Percentiles rank a stretch among this genome's conserved stretches.
Conservation (phyloP, 345 rosid genomes). For the Brassica cretica region DNA sequence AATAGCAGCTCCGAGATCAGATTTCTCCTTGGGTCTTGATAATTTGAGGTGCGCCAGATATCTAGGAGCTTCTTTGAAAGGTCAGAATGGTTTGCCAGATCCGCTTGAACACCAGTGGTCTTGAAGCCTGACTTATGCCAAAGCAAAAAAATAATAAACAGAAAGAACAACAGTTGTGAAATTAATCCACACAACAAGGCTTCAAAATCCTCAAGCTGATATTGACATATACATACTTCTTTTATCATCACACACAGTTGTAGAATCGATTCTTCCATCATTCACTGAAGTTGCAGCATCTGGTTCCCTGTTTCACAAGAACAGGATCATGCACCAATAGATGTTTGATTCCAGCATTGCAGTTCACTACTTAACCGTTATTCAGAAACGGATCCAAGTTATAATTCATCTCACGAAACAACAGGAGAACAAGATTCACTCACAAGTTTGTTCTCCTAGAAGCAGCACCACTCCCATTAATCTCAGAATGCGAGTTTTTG, state of each 20-base stretch:
- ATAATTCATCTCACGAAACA: not conserved
- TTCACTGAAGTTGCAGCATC: slow-evolving; percentile 28
- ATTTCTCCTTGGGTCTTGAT: slow-evolving; percentile 48
- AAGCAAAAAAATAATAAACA: not conserved
- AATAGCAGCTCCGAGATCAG: slow-evolving; percentile 59
- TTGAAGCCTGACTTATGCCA: slow-evolving; percentile 51
- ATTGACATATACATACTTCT: slow-evolving; percentile 29
- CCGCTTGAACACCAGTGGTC: slow-evolving; percentile 72
- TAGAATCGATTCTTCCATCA: slow-evolving; percentile 35
- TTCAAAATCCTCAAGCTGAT: not conserved
- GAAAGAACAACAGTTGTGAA: not conserved
- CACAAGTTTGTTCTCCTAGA: slow-evolving; percentile 36
- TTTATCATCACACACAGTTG: slow-evolving; percentile 32
- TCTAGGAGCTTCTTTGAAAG: slow-evolving; percentile 57
- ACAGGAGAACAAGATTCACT: slow-evolving; percentile 33
- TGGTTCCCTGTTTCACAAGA: slow-evolving; percentile 44
- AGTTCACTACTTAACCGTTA: not conserved
- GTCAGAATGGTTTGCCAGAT: slow-evolving; percentile 34
- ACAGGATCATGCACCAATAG: not conserved
- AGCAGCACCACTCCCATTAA: slow-evolving; percentile 29
- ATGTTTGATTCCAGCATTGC: slow-evolving; percentile 23
- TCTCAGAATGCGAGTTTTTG: slow-evolving; percentile 20
- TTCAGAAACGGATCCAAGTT: not conserved
- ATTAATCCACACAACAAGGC: not conserved
- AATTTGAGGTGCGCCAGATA: slow-evolving; percentile 57